Base-by-base conservation (phyloP, 2,329 filamentous ascomycete genomes). In the Sporothrix curviconia region DNA sequence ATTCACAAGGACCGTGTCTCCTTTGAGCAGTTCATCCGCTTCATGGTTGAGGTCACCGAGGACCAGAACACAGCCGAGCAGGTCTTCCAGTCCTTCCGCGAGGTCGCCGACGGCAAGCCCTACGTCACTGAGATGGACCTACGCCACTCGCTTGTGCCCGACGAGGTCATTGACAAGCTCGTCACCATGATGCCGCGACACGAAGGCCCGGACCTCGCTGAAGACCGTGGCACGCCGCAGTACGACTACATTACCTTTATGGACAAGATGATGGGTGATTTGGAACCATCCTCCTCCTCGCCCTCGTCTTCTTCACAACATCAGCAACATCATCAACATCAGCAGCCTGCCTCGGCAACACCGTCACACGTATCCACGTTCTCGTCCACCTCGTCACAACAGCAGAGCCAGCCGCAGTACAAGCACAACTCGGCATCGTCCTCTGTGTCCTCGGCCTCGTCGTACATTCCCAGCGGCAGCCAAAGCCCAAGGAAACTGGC, bases 11-110 rank as follows among this genome's bases (percentile, higher is more conserved):
- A 86, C 71, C 83, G 87, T 63, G 94, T 99, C 53, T 94, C 89
- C 4, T 99, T 99, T 69, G 94, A 99, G 75, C 92, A 97, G 72
- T 99, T 99, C 69, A 99, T 99, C 70, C 86, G 90, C 39, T 99
- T 99, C 79, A 99, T 99, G 94, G 94, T 99, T 49, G 90, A 95
- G 65, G 94, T 96, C 51, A 99, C 94, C 12, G 94, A 99, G 73
- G 94, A 99, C 69, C 94, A 99, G 74, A 96, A 99, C 71, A 96
- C 92, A 4, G 94, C 94, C 12, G 94, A 97, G 73, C 94, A 99
- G 72, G 94, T 99, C 5, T 97, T 94, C 77, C 92, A 99, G 74
- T 95, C 89, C 62, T 99, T 99, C 82, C 85, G 86, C 58, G 94
- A 99, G 73, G 94, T 99, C 46, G 94, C 94, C 17, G 94, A 99